A percentile compares a stretch with the other conserved stretches of the same genome.
phyloP scores from a whole-genome alignment of 106 monocot species.

The Phalaenopsis aphrodite region DNA sequence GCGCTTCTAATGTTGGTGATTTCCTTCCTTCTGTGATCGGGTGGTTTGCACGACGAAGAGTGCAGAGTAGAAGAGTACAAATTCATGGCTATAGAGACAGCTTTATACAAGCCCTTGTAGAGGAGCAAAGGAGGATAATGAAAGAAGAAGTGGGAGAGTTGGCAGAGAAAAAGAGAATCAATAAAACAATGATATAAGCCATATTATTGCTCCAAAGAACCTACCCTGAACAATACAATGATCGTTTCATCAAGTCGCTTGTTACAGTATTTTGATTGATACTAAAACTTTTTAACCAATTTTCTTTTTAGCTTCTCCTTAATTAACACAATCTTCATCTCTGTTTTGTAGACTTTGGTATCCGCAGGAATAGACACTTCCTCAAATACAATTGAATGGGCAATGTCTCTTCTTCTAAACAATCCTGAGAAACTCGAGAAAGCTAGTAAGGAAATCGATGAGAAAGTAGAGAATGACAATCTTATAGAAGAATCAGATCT shows the following conservation, averaged over 20 bases:
- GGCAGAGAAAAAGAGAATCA: not conserved
- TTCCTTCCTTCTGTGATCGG: slow-evolving; percentile 23
- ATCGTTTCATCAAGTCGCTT: not conserved
- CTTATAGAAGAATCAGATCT: slow-evolving; percentile 5
- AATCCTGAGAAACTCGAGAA: slow-evolving; percentile 9
- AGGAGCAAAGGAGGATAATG: slow-evolving; percentile 2
- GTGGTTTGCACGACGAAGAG: slow-evolving; percentile 15
- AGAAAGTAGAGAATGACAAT: not conserved
- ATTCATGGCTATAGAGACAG: slow-evolving; percentile 12
- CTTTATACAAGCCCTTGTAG: slow-evolving; percentile 28
- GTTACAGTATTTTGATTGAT: not conserved
- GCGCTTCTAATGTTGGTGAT: slow-evolving; percentile 27
- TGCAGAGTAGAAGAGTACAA: slow-evolving; percentile 13
- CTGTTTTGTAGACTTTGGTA: slow-evolving; percentile 12
- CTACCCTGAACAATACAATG: not conserved
- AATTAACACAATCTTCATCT: not conserved
- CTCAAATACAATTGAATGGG: slow-evolving; percentile 29
- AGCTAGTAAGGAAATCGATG: slow-evolving; percentile 15
- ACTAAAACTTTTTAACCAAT: not conserved
- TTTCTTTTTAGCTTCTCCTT: not conserved
- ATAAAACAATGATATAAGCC: not conserved
- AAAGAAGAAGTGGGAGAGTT: not conserved
- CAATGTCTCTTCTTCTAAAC: slow-evolving; percentile 28
- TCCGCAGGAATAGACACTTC: slow-evolving; percentile 35
- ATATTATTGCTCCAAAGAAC: not conserved